Percentiles rank a stretch among this genome's conserved stretches.
Evolutionary conservation across 768 basidiomycete genomes (phyloP).

Genomic region (Amanita muscaria): DNA sequence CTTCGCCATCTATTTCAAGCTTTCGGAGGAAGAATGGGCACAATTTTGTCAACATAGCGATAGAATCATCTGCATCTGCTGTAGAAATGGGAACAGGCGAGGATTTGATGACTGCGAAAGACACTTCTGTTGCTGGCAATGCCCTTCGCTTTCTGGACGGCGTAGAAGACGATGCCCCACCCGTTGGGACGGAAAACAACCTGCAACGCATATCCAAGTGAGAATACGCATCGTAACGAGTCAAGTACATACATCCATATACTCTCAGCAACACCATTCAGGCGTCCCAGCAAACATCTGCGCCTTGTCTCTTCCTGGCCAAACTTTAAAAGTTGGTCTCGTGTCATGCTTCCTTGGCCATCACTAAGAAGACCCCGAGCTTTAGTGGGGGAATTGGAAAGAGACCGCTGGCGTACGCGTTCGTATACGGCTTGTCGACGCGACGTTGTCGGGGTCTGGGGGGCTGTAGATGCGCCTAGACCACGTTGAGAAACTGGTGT

Average conservation of each 20-base stretch:
- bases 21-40: constrained; percentile 77
- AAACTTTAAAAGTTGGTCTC: constrained; percentile 61
- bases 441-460: constrained; percentile 65
- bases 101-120: constrained; percentile 65
- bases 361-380: constrained; percentile 26
- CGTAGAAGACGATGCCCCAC: constrained; percentile 32
- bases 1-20: constrained; percentile 49
- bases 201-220: constrained; percentile 23
- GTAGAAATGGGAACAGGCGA: constrained; percentile 73
- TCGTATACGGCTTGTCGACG: constrained; percentile 76
- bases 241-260: constrained; percentile 68
- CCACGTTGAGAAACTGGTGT: constrained; percentile 64
- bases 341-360: constrained; percentile 40
- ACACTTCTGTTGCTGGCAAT: constrained; percentile 58
- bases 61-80: constrained; percentile 70
- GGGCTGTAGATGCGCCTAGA: constrained; percentile 41
- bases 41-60: constrained; percentile 53
- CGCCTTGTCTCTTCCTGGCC: constrained; percentile 73
- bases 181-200: constrained; percentile 62
- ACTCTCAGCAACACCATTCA: constrained; percentile 77
- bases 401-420: constrained; percentile 64
- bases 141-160: constrained; percentile 66
- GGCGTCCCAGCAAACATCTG: constrained; percentile 67
- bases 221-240: constrained; percentile 2
- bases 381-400: constrained; percentile 62